Evolutionary conservation across 768 basidiomycete species (phyloP).

Genomic region (Mycena floridula): DNA sequence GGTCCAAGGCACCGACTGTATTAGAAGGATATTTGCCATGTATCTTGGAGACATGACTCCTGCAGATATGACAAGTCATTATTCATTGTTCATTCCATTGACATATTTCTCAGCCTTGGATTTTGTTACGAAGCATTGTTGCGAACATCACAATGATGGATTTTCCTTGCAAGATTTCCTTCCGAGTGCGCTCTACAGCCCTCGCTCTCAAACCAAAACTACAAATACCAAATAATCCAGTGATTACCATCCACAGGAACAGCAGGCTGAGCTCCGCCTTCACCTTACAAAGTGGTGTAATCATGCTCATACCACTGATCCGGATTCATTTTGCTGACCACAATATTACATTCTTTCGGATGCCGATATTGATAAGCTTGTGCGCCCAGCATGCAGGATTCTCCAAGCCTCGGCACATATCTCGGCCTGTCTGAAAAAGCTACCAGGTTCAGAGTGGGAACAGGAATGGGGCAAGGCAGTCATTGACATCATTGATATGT

Average conservation of each 20-base stretch:
- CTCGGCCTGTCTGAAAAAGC: too few relatives aligned
- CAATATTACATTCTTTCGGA: not conserved
- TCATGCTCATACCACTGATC: not conserved
- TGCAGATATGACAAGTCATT: not conserved
- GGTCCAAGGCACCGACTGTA: not conserved
- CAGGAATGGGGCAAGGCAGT: too few relatives aligned
- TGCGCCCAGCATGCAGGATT: too few relatives aligned
- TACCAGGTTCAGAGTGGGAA: too few relatives aligned
- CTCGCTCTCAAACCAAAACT: not conserved
- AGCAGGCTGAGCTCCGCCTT: not conserved
- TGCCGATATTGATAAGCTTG: not conserved
- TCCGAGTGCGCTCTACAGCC: not conserved
- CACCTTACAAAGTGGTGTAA: not conserved
- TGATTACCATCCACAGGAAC: not conserved
- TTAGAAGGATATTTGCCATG: not conserved
- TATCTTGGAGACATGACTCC: not conserved
- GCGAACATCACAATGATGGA: not conserved
- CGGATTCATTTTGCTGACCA: not conserved
- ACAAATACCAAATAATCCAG: not conserved
- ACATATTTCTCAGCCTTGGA: not conserved
- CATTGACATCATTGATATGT: too few relatives aligned
- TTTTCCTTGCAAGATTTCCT: not conserved
- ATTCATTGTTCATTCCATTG: not conserved
- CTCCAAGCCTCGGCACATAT: too few relatives aligned
- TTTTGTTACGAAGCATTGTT: not conserved